phyloP scores from a whole-genome alignment of 164 flowering plant genomes.

The Aristolochia californica region DNA sequence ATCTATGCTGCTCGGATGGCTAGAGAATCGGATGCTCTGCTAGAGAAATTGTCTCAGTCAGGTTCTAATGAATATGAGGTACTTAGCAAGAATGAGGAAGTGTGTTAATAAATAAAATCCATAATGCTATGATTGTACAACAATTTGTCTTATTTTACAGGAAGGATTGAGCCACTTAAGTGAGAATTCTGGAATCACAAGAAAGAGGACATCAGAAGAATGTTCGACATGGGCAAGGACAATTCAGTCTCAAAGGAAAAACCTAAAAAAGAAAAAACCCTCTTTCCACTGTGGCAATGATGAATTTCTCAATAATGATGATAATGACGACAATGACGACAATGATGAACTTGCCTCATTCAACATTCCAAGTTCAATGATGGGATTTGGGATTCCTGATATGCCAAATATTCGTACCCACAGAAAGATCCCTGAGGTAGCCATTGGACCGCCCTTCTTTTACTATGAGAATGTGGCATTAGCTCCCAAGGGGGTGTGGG shows the following conservation, averaged over 20 bases:
- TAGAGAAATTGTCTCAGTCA: slow-evolving; percentile 10
- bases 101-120: background rate
- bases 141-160: slow-evolving; percentile 1
- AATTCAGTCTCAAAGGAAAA: background rate
- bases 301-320: slow-evolving; percentile 5
- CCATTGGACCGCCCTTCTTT: slow-evolving; percentile 75
- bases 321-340: slow-evolving; percentile 1
- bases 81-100: background rate
- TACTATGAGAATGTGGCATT: slow-evolving; percentile 92
- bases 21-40: slow-evolving; percentile 37
- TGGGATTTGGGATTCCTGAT: slow-evolving; percentile 29
- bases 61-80: slow-evolving; percentile 32
- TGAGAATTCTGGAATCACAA: background rate
- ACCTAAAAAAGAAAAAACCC: background rate
- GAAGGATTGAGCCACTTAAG: background rate
- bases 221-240: background rate
- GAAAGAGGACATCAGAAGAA: background rate
- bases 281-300: background rate
- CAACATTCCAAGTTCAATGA: slow-evolving; percentile 6
- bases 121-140: slow-evolving; percentile 1
- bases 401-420: slow-evolving; percentile 9
- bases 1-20: slow-evolving; percentile 82
- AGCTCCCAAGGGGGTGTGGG: slow-evolving; percentile 90
- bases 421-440: slow-evolving; percentile 54
- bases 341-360: background rate